Evolutionary conservation across 768 basidiomycete species (phyloP).

Genomic region (Tylopilus intermedius): DNA sequence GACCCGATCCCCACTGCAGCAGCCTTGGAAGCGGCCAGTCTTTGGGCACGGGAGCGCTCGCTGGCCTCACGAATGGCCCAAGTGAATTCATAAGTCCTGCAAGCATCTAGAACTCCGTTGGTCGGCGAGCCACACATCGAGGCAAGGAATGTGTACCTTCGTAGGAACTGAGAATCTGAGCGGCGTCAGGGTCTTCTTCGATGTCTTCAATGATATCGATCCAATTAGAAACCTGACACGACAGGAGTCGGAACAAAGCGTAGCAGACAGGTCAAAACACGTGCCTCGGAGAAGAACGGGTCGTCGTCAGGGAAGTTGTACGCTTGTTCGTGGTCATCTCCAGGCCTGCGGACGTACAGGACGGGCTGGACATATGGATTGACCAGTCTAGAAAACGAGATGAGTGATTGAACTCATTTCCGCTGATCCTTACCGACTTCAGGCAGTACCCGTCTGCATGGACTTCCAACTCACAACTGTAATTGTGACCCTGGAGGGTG

Average conservation of each 20-base stretch:
- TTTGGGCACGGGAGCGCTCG: slow-evolving; percentile 56
- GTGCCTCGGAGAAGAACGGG: slow-evolving; percentile 87
- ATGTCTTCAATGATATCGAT: slow-evolving; percentile 89
- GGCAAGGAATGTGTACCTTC: slow-evolving; percentile 51
- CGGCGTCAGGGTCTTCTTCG: slow-evolving; percentile 76
- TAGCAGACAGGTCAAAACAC: slow-evolving; percentile 1
- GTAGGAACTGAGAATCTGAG: slow-evolving; percentile 77
- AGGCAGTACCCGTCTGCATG: slow-evolving; percentile 90
- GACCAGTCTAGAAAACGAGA: slow-evolving; percentile 52
- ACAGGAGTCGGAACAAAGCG: neutral
- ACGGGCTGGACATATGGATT: slow-evolving; percentile 93
- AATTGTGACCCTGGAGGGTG: slow-evolving; percentile 87
- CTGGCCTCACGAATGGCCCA: slow-evolving; percentile 87
- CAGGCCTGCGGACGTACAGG: slow-evolving; percentile 80
- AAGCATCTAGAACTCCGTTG: slow-evolving; percentile 54
- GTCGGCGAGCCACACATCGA: neutral
- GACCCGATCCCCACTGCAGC: slow-evolving; percentile 25
- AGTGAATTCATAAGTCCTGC: slow-evolving; percentile 83
- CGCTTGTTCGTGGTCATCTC: slow-evolving; percentile 69
- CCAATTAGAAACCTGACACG: slow-evolving; percentile 61
- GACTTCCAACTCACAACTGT: slow-evolving; percentile 92
- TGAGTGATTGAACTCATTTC: slow-evolving; percentile 6
- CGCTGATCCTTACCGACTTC: slow-evolving; percentile 45
- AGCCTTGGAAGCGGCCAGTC: slow-evolving; percentile 34
- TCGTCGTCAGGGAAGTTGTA: slow-evolving; percentile 77